Evolutionary conservation across 164 flowering plant species (phyloP), one percentile per base, ranked within the genome.

Genomic region (Tinospora cordifolia): DNA sequence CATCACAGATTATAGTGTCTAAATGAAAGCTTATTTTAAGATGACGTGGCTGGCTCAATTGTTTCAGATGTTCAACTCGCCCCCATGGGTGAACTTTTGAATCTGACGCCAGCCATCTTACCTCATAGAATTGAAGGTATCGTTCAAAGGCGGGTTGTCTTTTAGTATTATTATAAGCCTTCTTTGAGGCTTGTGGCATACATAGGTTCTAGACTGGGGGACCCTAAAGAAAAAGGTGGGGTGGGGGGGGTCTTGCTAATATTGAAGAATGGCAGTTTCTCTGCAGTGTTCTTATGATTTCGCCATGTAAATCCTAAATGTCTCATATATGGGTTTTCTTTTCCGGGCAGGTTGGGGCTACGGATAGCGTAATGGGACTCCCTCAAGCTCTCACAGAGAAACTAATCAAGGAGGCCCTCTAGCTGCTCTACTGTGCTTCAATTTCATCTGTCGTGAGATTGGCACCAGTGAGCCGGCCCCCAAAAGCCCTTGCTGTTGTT

Each of bases 281-380:
- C 13, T 24, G 38, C 7, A 62, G 65, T 26, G 1, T 25, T 21
- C 26, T 17, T 63, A 14, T 62, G 0, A 27, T 7, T 4, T 63
- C 0, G 2, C 9, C 22, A 57, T 63, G n/a, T 58, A 27, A 13
- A 39, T 69, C 22, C 26, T 38, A 9, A 0, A 1, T 58, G 0
- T 36, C 69, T 9, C 19, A 57, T 49, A 41, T 15, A 40, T 51
- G 7, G 14, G 26, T 65, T 63, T 39, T 17, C 47, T 69, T 44
- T 72, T 2, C 25, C 77, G 11, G 79, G 77, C 87, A 93, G 98
- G 88, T 86, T 2, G 98, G 98, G 39, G 81, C 94, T 19, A 83
- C 89, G 2, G 98, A 93, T 67, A 87, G 97, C 51, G 96, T 93
- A 70, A 93, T 91, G 96, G 98, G 96, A 70, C 94, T 93, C 27